Base-by-base conservation (phyloP, 1,139 yeast genomes). In the Citeromyces hawaiiensis region DNA sequence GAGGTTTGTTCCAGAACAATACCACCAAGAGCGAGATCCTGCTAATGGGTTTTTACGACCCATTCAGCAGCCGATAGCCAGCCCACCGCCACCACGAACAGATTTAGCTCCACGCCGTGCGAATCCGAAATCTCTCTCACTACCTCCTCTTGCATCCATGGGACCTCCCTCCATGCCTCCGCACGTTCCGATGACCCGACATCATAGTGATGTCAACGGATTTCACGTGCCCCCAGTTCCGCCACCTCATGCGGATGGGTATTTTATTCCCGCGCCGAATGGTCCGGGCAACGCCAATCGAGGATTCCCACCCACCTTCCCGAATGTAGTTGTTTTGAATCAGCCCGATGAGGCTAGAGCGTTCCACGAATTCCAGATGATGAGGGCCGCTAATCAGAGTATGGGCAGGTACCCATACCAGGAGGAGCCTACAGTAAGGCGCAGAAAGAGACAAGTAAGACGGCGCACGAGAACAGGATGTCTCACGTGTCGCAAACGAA, bases 401-500 rank as follows among this genome's bases (percentile, higher is more conserved):
- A 23, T 23, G 27, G 34, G 34, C 34, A 30, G 34, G 34, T 9
- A 14, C 34, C 34, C 34, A 16, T 16, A 14, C 34, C 34, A 9
- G 4, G 34, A 30, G 34, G 8, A 4, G 15, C 10, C 17, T 5
- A 17, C 34, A 4, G 38, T 16, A 3, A 19, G 13, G 8, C 35
- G 34, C 27, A 42, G 45, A 37, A 53, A 50, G 39, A 43, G 55
- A 18, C 50, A 52, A 1, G 52, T 54, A 16, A 46, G 55, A 42
- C 56, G 74, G 47, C 60, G 82, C 50, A 80, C 88, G 3, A 68
- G 82, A 54, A 78, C 88, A 0, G 91, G 91, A 2, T 81, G 91
- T 52, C 55, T 79, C 42, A 81, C 88, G 0, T 81, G 91, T 52
- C 64, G 88, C 36, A 72, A 74, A 49, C 63, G 88, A 50, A 63